Base-by-base conservation (phyloP, 352 stramenopile species). In the Phytopythium boreale region DNA sequence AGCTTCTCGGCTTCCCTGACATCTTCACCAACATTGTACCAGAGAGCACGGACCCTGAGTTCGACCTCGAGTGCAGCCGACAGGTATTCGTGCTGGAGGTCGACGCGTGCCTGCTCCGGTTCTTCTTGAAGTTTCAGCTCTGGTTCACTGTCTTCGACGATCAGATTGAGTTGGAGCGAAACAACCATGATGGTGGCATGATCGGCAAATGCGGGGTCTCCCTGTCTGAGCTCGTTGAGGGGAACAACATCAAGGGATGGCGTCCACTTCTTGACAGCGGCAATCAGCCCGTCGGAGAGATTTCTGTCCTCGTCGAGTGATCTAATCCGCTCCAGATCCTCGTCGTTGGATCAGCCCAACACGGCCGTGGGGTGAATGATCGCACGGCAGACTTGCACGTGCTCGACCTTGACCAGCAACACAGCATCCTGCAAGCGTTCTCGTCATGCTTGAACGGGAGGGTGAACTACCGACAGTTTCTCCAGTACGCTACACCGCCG, bases 121-220 rank as follows among this genome's bases (percentile, higher is more conserved):
- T 93, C 66, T 86, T 97, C 27, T 73, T 71, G 17, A 91, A 93
- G 70, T 94, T 90, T 58, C 69, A 74, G 1, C 70, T 97, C 1
- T 83, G 77, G 75, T 75, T 97, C 27, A 96, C 87, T 11, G 82
- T 97, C 0, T 95, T 97, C 70, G 88, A 96, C 64, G 89, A 96
- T 41, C 68, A 89, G 68, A 64, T 68, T 12, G 75, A 86, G 17
- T 31, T 78, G 6, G 68, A 80, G 19, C 61, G 69, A 12, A 70
- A 59, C 34, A 63, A 53, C 20, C 59, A 78, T 24, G 67, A 80
- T 29, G 79, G 89, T 36, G 87, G 82, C 1, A 66, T 95, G 43
- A 74, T 97, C 59, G 90, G 90, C 0, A 82, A 78, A n/a, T 88
- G 76, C 49, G 79, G 79, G 9, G 22, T 97, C n/a, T 56, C 74